Percentiles rank a stretch among this genome's conserved stretches.
phyloP scores from a whole-genome alignment of 2,329 filamentous ascomycete genomes.

The Venturia aucupariae region DNA sequence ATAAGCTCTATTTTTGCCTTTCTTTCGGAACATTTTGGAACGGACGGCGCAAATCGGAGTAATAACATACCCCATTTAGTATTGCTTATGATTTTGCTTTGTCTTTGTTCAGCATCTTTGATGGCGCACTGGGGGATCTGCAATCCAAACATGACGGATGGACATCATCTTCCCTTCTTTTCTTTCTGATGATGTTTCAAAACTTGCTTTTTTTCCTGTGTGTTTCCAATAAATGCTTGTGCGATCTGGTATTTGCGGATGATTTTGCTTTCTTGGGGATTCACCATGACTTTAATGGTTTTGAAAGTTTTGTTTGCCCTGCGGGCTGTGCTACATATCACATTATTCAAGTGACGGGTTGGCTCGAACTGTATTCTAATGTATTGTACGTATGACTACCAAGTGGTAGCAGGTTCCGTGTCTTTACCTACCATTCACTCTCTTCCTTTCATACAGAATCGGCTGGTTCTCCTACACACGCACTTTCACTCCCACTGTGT shows the following conservation, averaged over 20 bases:
- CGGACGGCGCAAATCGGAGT: neutral
- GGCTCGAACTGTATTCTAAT: neutral
- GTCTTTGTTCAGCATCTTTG: neutral
- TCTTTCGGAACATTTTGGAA: neutral
- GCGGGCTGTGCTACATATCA: neutral
- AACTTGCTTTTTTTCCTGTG: neutral
- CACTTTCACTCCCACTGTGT: neutral
- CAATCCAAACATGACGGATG: neutral
- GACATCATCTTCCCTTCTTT: neutral
- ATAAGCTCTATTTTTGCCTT: neutral
- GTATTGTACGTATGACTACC: neutral
- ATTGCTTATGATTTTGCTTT: slow-evolving; percentile 4
- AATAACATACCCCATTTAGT: slow-evolving; percentile 1
- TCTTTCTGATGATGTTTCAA: neutral
- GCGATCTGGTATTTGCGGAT: neutral
- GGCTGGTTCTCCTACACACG: neutral
- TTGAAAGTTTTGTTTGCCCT: neutral
- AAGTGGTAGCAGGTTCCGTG: neutral
- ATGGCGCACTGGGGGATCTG: neutral
- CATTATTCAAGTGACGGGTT: neutral
- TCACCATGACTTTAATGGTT: neutral
- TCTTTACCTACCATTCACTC: neutral
- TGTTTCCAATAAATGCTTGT: slow-evolving; percentile 4
- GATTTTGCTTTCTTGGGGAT: neutral
- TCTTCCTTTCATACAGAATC: neutral